Conservation (phyloP, 768 basidiomycete genomes). For the Hydnomerulius pinastri region DNA sequence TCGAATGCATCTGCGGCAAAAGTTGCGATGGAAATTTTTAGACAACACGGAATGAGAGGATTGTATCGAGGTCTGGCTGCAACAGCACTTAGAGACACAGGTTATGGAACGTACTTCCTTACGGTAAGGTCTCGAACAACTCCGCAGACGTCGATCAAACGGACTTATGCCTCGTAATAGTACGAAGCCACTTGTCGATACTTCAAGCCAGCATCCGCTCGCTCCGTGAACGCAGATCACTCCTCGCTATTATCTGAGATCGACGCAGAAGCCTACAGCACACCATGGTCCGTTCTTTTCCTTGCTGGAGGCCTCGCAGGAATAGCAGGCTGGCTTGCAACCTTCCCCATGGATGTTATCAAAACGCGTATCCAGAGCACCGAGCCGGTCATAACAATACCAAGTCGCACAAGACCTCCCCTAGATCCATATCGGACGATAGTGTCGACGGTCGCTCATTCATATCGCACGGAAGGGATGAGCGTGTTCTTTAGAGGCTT, state of each 20-base stretch:
- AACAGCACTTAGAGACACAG: slow-evolving; percentile 76
- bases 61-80: slow-evolving; percentile 77
- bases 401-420: neutral
- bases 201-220: slow-evolving; percentile 34
- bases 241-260: slow-evolving; percentile 43
- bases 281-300: slow-evolving; percentile 60
- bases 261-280: slow-evolving; percentile 35
- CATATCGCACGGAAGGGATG: slow-evolving; percentile 65
- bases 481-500: slow-evolving; percentile 77
- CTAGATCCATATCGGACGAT: slow-evolving; percentile 61
- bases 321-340: slow-evolving; percentile 72
- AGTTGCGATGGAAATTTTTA: slow-evolving; percentile 59
- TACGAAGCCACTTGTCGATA: slow-evolving; percentile 67
- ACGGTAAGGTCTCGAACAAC: slow-evolving; percentile 49
- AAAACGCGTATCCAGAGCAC: slow-evolving; percentile 85
- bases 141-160: neutral
- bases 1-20: slow-evolving; percentile 47
- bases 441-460: slow-evolving; percentile 56
- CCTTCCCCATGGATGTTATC: slow-evolving; percentile 88
- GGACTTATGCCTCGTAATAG: slow-evolving; percentile 28
- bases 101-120: slow-evolving; percentile 86
- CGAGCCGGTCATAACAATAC: slow-evolving; percentile 2
- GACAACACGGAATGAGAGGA: slow-evolving; percentile 57
- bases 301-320: slow-evolving; percentile 79
- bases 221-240: slow-evolving; percentile 24